Base-by-base conservation (phyloP, 2,329 filamentous ascomycete species). In the Teratosphaeria nubilosa region DNA sequence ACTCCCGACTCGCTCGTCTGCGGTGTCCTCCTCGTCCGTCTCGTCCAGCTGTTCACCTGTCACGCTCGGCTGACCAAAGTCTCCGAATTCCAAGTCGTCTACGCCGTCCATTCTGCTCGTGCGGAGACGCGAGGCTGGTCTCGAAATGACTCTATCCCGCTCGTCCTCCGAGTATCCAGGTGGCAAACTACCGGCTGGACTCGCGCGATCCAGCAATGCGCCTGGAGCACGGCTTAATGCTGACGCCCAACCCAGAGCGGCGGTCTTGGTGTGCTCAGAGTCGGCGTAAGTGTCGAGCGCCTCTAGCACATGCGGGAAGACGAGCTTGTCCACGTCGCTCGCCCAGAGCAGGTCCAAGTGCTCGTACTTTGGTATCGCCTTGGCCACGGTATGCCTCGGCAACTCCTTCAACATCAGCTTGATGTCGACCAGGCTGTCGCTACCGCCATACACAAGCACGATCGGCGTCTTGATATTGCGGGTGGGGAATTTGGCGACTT, bases 271-370 rank as follows among this genome's bases (percentile, higher is more conserved):
- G 20, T 60, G 58, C 24, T 60, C 57, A 10, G 66, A 66, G 20
- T 59, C 51, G 34, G 77, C 72, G 63, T 81, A 90, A 65, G 80
- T 86, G 60, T 95, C 85, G 10, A 99, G 77, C 0, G 94, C 91
- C 65, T 95, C 87, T 63, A 96, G 91, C 1, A 99, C 90, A 70
- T 95, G 90, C 16, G 86, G 88, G 68, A 96, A 96, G 2, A 97
- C 92, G 56, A 91, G 83, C 0, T 80, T 77, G 64, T 95, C 82
- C 6, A 95, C 88, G 67, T 96, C 91, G 41, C 84, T 80, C 0
- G 89, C 94, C 94, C 94, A 99, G 0, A 99, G 78, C 67, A 99
- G 96, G 72, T 99, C 94, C 25, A 99, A 82, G 73, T 99, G 94
- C 73, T 99, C 94, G 72, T 96, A 99, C 70, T 95, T 90, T 0